Conservation (phyloP, 441 rosid species). For the Eugenia klotzschiana region DNA sequence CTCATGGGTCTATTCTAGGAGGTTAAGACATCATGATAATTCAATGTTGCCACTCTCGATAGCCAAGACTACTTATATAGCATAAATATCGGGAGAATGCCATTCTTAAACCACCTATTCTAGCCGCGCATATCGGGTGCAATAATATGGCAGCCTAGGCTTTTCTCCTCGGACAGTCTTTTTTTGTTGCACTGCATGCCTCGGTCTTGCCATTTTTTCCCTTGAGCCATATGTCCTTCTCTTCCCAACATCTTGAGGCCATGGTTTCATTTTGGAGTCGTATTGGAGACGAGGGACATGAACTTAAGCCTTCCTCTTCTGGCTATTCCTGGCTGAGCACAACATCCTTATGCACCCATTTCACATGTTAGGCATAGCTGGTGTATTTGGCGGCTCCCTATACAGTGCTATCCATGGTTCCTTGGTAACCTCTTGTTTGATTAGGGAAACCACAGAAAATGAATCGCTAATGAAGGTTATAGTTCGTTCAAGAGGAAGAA, state of each 20-base stretch:
- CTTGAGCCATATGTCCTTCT: not conserved
- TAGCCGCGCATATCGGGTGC: not conserved
- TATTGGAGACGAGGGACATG: not conserved
- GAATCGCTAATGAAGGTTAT: not conserved
- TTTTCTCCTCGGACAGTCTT: not conserved
- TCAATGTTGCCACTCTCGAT: not conserved
- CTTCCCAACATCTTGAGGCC: not conserved
- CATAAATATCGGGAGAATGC: not conserved
- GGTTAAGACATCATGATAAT: not conserved
- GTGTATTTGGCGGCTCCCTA: not conserved
- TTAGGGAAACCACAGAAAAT: not conserved
- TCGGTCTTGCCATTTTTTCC: not conserved
- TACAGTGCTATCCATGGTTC: not conserved
- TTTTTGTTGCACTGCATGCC: not conserved
- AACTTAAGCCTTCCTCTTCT: not conserved
- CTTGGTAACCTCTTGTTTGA: not conserved
- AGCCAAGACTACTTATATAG: not conserved
- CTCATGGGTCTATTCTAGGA: not conserved
- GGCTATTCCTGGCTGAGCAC: not conserved
- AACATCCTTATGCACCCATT: not conserved
- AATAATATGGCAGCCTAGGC: not conserved
- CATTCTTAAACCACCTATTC: not conserved
- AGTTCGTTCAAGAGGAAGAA: not conserved
- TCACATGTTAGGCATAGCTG: conserved; percentile 2
- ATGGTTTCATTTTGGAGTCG: not conserved